These are phyloP conservation scores for Myxozyma neglecta DNA, from an alignment of 805 yeast genomes.

Conservation along the genomic window DNA sequence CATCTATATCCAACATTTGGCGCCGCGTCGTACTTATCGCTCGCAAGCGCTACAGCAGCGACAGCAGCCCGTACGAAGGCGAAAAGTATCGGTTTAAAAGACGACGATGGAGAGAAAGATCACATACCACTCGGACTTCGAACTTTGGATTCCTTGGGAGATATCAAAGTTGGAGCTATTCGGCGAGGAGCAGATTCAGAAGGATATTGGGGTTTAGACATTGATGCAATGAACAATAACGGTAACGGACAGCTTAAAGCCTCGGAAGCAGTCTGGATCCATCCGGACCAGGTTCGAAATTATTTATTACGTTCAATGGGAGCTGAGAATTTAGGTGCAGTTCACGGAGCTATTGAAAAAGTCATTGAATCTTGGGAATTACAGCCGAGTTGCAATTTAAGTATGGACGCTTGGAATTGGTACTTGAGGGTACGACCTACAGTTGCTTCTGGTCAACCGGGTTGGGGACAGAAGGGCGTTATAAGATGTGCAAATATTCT, in stretches of 20 bases:
- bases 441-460: slow-evolving; percentile 18
- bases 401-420: slow-evolving; percentile 19
- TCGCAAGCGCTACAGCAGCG: slow-evolving; percentile 28
- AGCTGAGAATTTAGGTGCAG: slow-evolving; percentile 8
- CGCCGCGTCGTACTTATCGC: slow-evolving; percentile 20
- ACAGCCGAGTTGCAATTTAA: not conserved
- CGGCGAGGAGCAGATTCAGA: slow-evolving; percentile 24
- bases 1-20: slow-evolving; percentile 24
- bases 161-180: slow-evolving; percentile 23
- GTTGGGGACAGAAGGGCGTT: slow-evolving; percentile 27
- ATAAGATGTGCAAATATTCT: slow-evolving; percentile 17
- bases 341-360: slow-evolving; percentile 24
- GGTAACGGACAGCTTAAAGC: not conserved
- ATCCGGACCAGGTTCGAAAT: slow-evolving; percentile 24
- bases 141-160: slow-evolving; percentile 7
- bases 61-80: slow-evolving; percentile 19
- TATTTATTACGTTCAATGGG: slow-evolving; percentile 27
- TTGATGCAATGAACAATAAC: slow-evolving; percentile 16
- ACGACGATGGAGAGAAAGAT: not conserved
- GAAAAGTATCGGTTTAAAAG: slow-evolving; percentile 10
- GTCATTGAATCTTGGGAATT: slow-evolving; percentile 24
- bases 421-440: slow-evolving; percentile 22
- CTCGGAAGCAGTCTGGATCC: slow-evolving; percentile 24
- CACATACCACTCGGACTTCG: slow-evolving; percentile 17
- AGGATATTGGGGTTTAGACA: slow-evolving; percentile 31